These are phyloP conservation scores for Aspergillaceae sp. DNA, from an alignment of 2,329 filamentous ascomycete species.

Conservation along the genomic window DNA sequence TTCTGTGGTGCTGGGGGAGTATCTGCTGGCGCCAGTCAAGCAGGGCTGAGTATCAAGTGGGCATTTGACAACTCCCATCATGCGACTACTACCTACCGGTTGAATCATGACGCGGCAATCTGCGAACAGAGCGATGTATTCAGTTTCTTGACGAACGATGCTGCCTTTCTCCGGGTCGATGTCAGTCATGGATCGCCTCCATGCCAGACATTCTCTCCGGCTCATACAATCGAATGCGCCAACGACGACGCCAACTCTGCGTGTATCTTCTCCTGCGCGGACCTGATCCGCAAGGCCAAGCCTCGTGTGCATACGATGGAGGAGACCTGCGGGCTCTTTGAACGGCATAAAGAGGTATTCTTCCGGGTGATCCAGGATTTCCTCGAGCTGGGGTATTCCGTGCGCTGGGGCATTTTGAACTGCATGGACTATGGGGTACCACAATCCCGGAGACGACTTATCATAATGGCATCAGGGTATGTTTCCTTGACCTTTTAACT, in stretches of 20 bases:
- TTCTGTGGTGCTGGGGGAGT: conserved; percentile 68
- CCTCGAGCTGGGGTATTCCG: conserved; percentile 56
- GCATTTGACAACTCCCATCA: conserved; percentile 55
- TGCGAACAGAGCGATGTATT: conserved; percentile 39
- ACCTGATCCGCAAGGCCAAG: conserved; percentile 49
- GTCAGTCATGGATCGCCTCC: conserved; percentile 68
- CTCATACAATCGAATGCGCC: conserved; percentile 51
- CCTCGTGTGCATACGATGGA: conserved; percentile 70
- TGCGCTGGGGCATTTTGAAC: conserved; percentile 58
- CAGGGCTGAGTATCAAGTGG: conserved; percentile 52
- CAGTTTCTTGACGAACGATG: conserved; percentile 28
- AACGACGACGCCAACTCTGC: conserved; percentile 62
- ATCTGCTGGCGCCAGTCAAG: conserved; percentile 52
- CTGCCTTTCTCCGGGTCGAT: conserved; percentile 46
- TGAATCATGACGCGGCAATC: conserved; percentile 46
- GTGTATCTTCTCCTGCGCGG: conserved; percentile 39
- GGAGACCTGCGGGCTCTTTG: conserved; percentile 62
- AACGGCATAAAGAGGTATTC: conserved; percentile 49
- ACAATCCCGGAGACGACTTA: conserved; percentile 41
- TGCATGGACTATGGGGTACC: conserved; percentile 43
- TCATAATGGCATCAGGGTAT: conserved; percentile 48
- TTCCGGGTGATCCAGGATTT: conserved; percentile 55
- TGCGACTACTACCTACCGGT: conserved; percentile 50
- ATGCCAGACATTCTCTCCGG: conserved; percentile 66
- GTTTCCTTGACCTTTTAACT: conserved; percentile 10